Percentiles rank a stretch among this genome's conserved stretches.
These are phyloP conservation scores for Clitopilus passeckerianus DNA, from an alignment of 768 basidiomycete species.

Conservation along the genomic window DNA sequence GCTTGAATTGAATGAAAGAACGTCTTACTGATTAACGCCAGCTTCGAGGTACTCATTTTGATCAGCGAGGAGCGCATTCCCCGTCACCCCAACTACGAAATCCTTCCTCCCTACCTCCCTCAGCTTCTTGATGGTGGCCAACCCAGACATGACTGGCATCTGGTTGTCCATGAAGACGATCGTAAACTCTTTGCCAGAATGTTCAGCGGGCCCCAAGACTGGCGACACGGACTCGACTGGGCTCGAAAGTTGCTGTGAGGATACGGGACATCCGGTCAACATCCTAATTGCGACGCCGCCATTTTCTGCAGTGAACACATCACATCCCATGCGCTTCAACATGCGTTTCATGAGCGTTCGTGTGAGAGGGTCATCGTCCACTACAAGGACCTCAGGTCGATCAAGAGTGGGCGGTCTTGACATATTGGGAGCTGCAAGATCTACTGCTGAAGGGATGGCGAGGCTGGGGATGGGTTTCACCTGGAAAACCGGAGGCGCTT, in stretches of 20 bases:
- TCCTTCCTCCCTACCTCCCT: constrained; percentile 47
- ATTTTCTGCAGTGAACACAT: constrained; percentile 60
- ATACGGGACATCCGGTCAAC: constrained; percentile 30
- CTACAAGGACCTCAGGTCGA: constrained; percentile 44
- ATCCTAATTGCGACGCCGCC: constrained; percentile 57
- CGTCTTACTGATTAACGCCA: constrained; percentile 5
- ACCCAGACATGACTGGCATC: constrained; percentile 63
- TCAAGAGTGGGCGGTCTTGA: constrained; percentile 15
- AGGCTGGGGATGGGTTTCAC: not conserved
- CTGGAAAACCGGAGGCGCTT: not conserved
- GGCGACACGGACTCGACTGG: not conserved
- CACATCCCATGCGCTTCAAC: constrained; percentile 58
- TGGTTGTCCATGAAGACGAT: constrained; percentile 44
- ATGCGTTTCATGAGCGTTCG: constrained; percentile 61
- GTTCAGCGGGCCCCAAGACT: constrained; percentile 16
- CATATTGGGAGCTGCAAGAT: constrained; percentile 1
- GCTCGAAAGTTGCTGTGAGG: not conserved
- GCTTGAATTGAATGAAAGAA: not conserved
- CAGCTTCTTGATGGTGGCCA: constrained; percentile 46
- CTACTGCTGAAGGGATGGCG: constrained; percentile 4
- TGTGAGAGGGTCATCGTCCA: constrained; percentile 64
- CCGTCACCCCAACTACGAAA: constrained; percentile 63
- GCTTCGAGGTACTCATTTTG: constrained; percentile 25
- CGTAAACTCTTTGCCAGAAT: constrained; percentile 10
- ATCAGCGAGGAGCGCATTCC: constrained; percentile 45